phyloP scores from a whole-genome alignment of 108 stramenopile genomes.

The Mediolabrus comicus region DNA sequence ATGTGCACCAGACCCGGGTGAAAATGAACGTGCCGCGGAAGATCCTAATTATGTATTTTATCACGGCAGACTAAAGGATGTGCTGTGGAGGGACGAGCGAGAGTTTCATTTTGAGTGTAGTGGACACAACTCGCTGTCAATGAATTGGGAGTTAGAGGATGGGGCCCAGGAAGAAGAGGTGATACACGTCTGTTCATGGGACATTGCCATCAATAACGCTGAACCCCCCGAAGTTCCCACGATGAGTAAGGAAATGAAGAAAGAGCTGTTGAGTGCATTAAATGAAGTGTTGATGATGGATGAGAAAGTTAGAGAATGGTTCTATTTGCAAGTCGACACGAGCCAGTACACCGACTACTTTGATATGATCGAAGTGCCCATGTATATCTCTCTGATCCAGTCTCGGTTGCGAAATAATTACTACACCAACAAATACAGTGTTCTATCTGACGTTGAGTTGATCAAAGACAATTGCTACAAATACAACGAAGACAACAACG shows the following conservation, averaged over 20 bases:
- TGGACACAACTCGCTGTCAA: slow-evolving; percentile 40
- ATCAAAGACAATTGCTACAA: slow-evolving; percentile 85
- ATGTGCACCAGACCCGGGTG: slow-evolving; percentile 34
- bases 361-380: slow-evolving; percentile 74
- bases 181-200: slow-evolving; percentile 61
- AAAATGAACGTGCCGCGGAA: slow-evolving; percentile 18
- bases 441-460: slow-evolving; percentile 67
- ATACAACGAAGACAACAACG: slow-evolving; percentile 69
- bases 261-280: slow-evolving; percentile 40
- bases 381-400: slow-evolving; percentile 59
- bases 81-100: slow-evolving; percentile 21
- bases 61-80: slow-evolving; percentile 16
- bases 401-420: slow-evolving; percentile 57
- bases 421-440: slow-evolving; percentile 68
- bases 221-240: slow-evolving; percentile 41
- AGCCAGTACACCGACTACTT: slow-evolving; percentile 66
- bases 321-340: slow-evolving; percentile 57
- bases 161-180: slow-evolving; percentile 9
- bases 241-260: slow-evolving; percentile 50
- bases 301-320: slow-evolving; percentile 41
- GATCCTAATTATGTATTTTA: slow-evolving; percentile 47
- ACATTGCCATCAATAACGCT: slow-evolving; percentile 29
- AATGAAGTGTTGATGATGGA: slow-evolving; percentile 37
- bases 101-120: slow-evolving; percentile 42
- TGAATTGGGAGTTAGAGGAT: slow-evolving; percentile 20